phyloP scores from a whole-genome alignment of 768 basidiomycete species.

The Dacryopinax primogenitus region DNA sequence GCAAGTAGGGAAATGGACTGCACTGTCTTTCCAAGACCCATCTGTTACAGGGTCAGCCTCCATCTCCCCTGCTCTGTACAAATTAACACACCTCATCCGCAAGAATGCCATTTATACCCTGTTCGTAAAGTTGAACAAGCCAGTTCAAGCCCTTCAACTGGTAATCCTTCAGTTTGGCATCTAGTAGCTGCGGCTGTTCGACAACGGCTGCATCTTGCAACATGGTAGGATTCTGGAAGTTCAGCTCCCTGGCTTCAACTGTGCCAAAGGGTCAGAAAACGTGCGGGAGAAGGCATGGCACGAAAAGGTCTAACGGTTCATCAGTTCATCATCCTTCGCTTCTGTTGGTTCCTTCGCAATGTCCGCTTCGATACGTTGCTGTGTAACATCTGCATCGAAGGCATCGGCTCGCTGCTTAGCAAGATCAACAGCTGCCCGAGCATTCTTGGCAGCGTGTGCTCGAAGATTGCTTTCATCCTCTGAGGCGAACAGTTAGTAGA shows the following conservation, averaged over 20 bases:
- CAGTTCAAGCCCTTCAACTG: conserved; percentile 96
- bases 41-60: not conserved
- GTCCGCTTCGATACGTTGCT: conserved; percentile 66
- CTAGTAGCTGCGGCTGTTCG: conserved; percentile 87
- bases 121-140: conserved; percentile 94
- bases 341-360: conserved; percentile 43
- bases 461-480: conserved; percentile 82
- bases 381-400: conserved; percentile 73
- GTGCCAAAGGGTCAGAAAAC: not conserved
- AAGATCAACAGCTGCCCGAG: conserved; percentile 71
- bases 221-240: conserved; percentile 97
- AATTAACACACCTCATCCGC: conserved; percentile 90
- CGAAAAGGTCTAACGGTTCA: not conserved
- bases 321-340: conserved; percentile 31
- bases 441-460: conserved; percentile 73
- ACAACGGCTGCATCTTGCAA: conserved; percentile 73
- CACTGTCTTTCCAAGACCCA: conserved; percentile 53
- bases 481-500: conserved; percentile 24
- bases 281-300: not conserved
- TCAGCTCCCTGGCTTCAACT: conserved; percentile 95
- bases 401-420: conserved; percentile 67
- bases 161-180: conserved; percentile 95
- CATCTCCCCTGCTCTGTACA: conserved; percentile 17
- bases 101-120: conserved; percentile 97
- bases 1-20: conserved; percentile 95